Percentiles rank a stretch among this genome's conserved stretches.
These are phyloP conservation scores for Aspergillus glaucus DNA, from an alignment of 2,329 filamentous ascomycete genomes.

Conservation along the genomic window DNA sequence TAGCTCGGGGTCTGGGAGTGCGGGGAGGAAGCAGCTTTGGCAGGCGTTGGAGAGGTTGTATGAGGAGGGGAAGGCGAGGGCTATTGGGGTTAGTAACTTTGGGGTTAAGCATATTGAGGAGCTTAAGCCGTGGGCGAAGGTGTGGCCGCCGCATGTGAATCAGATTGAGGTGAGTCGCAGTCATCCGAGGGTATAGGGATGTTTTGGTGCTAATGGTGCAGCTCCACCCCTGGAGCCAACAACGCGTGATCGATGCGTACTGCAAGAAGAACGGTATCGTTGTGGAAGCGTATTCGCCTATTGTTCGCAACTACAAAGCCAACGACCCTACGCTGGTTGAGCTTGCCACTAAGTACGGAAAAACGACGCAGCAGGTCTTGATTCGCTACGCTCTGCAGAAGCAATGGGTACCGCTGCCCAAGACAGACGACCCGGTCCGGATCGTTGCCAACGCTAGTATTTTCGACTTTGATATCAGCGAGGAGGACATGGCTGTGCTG, in stretches of 20 bases:
- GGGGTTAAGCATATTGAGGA: constrained; percentile 63
- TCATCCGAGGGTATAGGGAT: constrained; percentile 6
- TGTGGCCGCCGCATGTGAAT: constrained; percentile 66
- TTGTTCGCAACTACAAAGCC: constrained; percentile 63
- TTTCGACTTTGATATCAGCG: constrained; percentile 53
- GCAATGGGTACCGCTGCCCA: constrained; percentile 65
- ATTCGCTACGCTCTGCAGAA: constrained; percentile 79
- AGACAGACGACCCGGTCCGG: constrained; percentile 62
- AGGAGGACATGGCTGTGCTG: constrained; percentile 52
- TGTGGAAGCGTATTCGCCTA: constrained; percentile 49
- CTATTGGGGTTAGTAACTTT: constrained; percentile 69
- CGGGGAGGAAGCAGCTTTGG: constrained; percentile 58
- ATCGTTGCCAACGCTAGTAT: constrained; percentile 62
- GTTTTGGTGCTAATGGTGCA: constrained; percentile 23
- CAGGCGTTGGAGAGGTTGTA: constrained; percentile 57
- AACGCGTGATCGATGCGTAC: constrained; percentile 53
- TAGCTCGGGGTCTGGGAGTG: constrained; percentile 51
- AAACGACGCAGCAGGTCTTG: constrained; percentile 69
- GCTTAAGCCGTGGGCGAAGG: constrained; percentile 58
- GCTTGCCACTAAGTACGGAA: constrained; percentile 65
- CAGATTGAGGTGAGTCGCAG: constrained; percentile 59
- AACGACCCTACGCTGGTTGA: constrained; percentile 60
- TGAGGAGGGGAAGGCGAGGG: constrained; percentile 54
- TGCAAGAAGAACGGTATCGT: constrained; percentile 47
- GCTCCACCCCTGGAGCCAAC: constrained; percentile 68